Base-by-base conservation (phyloP, 1,284 basidiomycete genomes). In the Xanthoconium separans region DNA sequence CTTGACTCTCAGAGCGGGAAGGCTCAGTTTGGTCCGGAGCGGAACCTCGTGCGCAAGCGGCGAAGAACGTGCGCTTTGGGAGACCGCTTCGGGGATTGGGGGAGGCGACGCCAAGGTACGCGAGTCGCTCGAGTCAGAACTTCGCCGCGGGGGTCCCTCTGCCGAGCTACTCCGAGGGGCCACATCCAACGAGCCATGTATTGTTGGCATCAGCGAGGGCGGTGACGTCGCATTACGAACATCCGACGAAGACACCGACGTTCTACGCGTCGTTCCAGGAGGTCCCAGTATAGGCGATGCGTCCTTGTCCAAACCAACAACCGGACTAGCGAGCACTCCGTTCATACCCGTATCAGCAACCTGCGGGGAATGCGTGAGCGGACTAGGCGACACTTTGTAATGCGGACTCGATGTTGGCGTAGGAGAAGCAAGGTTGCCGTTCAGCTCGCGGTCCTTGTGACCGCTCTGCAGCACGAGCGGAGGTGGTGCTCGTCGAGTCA, bases 21-120 rank as follows among this genome's bases (percentile, higher is more conserved):
- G 65, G 54, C 70, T 71, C 13, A 69, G 62, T 27, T 69, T 72
- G n/a, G 51, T 60, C 29, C 46, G 62, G 22, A 71, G 48, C 15
- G 47, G 13, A n/a, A 22, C 24, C 31, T 67, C 69, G n/a, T 61
- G 65, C 33, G 44, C 39, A 48, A 58, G 60, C 8, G 57, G 69
- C 31, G 59, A 69, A 4, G 48, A 42, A 6, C 69, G 67, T 12
- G 67, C 30, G 45, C 41, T 57, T 30, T 60, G 70, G 0, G 54
- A 53, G 9, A 37, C 13, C 3, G 41, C 37, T 6, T 70, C 70
- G 0, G 24, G 50, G 13, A 67, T 57, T 15, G 56, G 53, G 10
- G 51, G 64, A 7, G 65, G 69, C 20, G 70, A 70, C 1, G 51
- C 16, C 47, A 70, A 33, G 40, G 58, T 57, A 24, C 34, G 50